These are phyloP conservation scores for Karstenula rhodostoma DNA, from an alignment of 2,329 filamentous ascomycete species.

Conservation along the genomic window DNA sequence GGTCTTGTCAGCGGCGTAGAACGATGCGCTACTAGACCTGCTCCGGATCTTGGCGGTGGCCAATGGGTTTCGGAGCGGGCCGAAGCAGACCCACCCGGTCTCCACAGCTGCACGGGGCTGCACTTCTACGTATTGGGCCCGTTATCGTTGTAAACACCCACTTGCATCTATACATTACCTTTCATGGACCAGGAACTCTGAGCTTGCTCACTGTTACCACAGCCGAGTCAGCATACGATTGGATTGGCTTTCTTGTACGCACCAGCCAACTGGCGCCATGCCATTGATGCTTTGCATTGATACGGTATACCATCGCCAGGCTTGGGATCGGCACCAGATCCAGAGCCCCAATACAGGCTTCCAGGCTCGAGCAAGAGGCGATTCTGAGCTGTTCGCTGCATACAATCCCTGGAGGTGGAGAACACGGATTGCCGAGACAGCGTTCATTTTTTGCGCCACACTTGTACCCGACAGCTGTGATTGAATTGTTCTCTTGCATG, in stretches of 20 bases:
- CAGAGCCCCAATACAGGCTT: background rate
- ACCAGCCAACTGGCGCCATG: too few species aligned
- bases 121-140: background rate
- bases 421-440: background rate
- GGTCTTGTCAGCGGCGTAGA: background rate
- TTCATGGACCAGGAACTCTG: background rate
- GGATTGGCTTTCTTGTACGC: too few species aligned
- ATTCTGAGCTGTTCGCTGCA: background rate
- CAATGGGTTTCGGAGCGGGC: slow-evolving; percentile 2
- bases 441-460: background rate
- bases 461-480: background rate
- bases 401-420: background rate
- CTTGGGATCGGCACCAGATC: too few species aligned
- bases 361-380: background rate
- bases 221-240: background rate
- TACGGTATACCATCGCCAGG: too few species aligned
- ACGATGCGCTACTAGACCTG: background rate
- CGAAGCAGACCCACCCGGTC: background rate
- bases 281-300: too few species aligned
- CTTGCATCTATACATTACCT: background rate
- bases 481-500: background rate
- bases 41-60: slow-evolving; percentile 9
- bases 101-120: background rate
- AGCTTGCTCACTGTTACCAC: background rate
- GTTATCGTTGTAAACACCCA: background rate